phyloP scores from a whole-genome alignment of 768 basidiomycete species.

The Rubroboletus satanas region DNA sequence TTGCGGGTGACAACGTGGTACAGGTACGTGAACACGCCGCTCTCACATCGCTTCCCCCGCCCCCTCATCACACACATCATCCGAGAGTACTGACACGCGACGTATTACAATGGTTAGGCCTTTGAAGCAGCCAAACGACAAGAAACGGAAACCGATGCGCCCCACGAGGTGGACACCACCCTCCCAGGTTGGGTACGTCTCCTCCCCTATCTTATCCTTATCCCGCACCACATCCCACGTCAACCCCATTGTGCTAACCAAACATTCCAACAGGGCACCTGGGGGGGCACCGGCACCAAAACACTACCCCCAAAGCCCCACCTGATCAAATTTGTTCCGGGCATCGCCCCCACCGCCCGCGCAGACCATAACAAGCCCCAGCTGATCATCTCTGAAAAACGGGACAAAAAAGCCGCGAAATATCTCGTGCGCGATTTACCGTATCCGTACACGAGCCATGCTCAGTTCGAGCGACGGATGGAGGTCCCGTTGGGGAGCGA shows the following conservation, averaged over 20 bases:
- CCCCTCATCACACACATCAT: no score
- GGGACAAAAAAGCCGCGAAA: conserved; percentile 89
- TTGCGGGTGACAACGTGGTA: conserved; percentile 96
- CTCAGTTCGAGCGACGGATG: conserved; percentile 87
- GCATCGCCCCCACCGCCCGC: conserved; percentile 73
- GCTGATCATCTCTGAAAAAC: conserved; percentile 93
- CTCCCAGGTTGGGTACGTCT: conserved; percentile 89
- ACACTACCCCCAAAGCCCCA: conserved; percentile 60
- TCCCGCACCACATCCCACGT: background rate
- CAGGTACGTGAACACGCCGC: conserved; percentile 48
- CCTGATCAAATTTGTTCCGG: conserved; percentile 77
- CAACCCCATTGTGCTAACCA: background rate
- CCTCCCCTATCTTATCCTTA: no score
- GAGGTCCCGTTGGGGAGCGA: conserved; percentile 80
- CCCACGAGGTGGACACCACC: conserved; percentile 81
- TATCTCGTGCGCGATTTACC: conserved; percentile 91
- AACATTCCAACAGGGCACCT: conserved; percentile 65
- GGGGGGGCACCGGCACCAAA: conserved; percentile 79
- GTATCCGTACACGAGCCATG: conserved; percentile 89
- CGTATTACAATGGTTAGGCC: conserved; percentile 44
- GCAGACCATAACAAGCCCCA: conserved; percentile 82
- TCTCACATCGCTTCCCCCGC: no score
- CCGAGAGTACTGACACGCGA: background rate
- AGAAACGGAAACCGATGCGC: conserved; percentile 85
- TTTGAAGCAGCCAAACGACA: conserved; percentile 81